Base-by-base conservation (phyloP, 1,139 yeast genomes). In the Kodamaea derodonti region DNA sequence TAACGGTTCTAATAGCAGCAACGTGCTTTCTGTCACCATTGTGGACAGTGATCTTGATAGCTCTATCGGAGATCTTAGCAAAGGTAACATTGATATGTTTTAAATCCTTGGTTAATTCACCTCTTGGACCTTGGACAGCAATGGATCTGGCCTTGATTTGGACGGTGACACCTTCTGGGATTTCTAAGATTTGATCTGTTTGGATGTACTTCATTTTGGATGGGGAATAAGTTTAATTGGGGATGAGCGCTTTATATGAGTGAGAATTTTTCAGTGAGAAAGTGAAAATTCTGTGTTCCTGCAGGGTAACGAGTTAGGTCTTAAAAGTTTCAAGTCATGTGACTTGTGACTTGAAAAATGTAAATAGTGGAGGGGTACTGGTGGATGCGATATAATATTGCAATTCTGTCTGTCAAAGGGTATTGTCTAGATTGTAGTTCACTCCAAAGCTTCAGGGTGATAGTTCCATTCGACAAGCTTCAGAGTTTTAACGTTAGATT, bases 1-100 rank as follows among this genome's bases (percentile, higher is more conserved):
- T 88, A 72, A 92, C 97, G 49, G 98, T 92, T 81, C 97, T 90
- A 69, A 92, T 80, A 65, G 97, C 87, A 68, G 99, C 99, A 70
- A 92, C 97, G 77, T 92, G 98, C 83, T 92, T 92, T 83, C 97
- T 88, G 85, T 87, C 96, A 77, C 98, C 98, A 69, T 90, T 87
- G 84, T 86, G 95, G 52, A 94, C 96, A 58, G 88, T 77, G 64
- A 92, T 80, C 76, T 83, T 84, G 73, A 94, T 75, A 58, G 80
- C 80, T 50, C 65, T 73, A 72, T 78, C 72, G 65, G 70, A 69
- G 52, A 84, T 62, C 79, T 90, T 87, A 54, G 57, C 52, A 82
- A 92, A 92, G 52, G 97, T 82, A 59, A 94, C 96, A 69, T 92
- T 85, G 60, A 92, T 81, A 78, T 94, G 99, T 68, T 84, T 82